Evolutionary conservation across 371 early-diverging fungal species (phyloP), one percentile per base, ranked within the genome.

Genomic region (Lichtheimia ramosa): DNA sequence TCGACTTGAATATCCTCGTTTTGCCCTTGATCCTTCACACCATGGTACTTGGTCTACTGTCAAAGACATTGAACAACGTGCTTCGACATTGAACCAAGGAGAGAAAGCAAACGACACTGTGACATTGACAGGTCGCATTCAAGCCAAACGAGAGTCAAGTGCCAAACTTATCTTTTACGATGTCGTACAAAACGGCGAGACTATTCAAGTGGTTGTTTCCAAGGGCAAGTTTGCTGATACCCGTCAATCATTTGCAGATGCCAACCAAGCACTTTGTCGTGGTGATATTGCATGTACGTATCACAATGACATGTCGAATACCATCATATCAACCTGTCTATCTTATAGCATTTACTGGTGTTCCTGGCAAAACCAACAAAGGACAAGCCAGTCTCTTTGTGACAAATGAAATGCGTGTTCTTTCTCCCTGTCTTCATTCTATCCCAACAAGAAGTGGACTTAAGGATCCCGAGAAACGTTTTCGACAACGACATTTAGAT

Each of bases 401-500:
- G 24, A 70, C 70, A 2, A 66, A 73, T 0, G 66, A 66, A 2
- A 63, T 92, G 24, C 63, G 71, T n/a, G 73, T 97, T 5, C 83
- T 99, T 13, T 66, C 97, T 3, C 97, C 99, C 12, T 98, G 99
- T 61, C 64, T 96, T 16, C 90, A 89, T 59, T 75, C 84, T 6
- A 84, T 97, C 24, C 99, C 99, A 18, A 41, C 56, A 6, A 83
- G 80, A 12, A 68, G 77, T 42, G 89, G 88, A 1, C 61, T 92
- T 8, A 80, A 71, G 39, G 89, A 93, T 63, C 84, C 90, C 16
- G 95, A 96, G 53, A 83, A 87, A 54, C 84, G 94, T 41, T 93
- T 92, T 63, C 84, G 98, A 51, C 85, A 88, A 61, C 80, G 98
- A 58, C 87, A 96, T 67, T 64, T 98, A 42, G 98, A 97, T 81